A percentile compares a stretch with the other conserved stretches of the same genome.
These are phyloP conservation scores for Stenocarpella maydis DNA, from an alignment of 2,329 filamentous ascomycete species.

Conservation along the genomic window DNA sequence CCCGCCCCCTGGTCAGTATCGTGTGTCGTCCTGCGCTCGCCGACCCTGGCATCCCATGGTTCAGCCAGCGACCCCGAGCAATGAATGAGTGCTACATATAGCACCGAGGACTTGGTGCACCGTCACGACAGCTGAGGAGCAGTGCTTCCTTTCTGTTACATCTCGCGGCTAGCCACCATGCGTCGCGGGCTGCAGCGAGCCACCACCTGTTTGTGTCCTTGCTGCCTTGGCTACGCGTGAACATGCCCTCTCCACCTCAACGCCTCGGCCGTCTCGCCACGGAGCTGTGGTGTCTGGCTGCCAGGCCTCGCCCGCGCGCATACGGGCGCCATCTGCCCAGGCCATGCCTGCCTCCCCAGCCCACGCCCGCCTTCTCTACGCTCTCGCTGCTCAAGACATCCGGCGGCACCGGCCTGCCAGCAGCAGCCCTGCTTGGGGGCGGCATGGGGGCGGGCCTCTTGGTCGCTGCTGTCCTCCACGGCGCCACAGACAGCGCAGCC, in stretches of 20 bases:
- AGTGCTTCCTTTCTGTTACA: too few species aligned
- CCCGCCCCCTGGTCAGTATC: background rate
- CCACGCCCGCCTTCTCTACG: slow-evolving; percentile 9
- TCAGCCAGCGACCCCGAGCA: too few species aligned
- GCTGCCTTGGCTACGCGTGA: background rate
- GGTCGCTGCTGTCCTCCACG: slow-evolving; percentile 36
- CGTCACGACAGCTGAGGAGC: background rate
- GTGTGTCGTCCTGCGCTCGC: background rate
- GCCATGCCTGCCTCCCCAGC: background rate
- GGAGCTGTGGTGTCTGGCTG: background rate
- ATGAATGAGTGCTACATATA: too few species aligned
- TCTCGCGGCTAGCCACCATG: background rate
- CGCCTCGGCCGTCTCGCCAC: background rate
- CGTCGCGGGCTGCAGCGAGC: background rate
- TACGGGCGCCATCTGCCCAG: background rate
- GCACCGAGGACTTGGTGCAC: too few species aligned
- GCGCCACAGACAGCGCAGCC: slow-evolving; percentile 18
- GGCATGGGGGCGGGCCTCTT: slow-evolving; percentile 38
- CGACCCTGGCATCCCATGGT: background rate
- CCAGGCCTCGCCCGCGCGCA: background rate
- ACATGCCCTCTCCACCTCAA: background rate
- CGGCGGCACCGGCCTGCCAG: background rate
- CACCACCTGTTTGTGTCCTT: background rate
- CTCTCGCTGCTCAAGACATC: slow-evolving; percentile 15
- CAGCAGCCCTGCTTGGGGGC: slow-evolving; percentile 35